Base-by-base conservation (phyloP, 768 basidiomycete genomes). In the Tulasnella sp. region DNA sequence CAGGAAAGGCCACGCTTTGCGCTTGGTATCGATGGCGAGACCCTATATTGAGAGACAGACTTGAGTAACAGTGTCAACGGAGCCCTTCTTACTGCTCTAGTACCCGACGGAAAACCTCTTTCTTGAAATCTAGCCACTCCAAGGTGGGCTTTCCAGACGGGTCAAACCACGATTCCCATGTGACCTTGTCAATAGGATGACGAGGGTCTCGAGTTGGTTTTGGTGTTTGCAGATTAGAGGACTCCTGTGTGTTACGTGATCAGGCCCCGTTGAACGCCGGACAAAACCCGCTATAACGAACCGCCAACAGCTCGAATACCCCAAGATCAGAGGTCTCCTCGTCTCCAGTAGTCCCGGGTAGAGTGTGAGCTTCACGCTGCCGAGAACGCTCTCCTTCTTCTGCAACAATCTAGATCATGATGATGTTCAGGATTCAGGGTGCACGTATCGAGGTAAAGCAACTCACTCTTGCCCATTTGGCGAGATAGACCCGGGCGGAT, bases 371-470 rank as follows among this genome's bases (percentile, higher is more conserved):
- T 79, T 99, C 97, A 59, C 86, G 85, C 75, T 88, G 81, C 52
- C 97, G 85, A 5, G 94, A 88, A 17, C 93, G 85, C 79, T 99
- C 97, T 19, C 97, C 97, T 79, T 98, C 97, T 80, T 99, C 97
- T 1, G 97, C 97, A 0, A 98, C 97, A 73, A 94, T 91, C 66
- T 73, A 29, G 6, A 34, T 39, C 8, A 47, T 19, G 1, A 26
- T 12, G 17, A 39, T 16, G 16, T 26, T 75, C 69, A 22, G 22
- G 22, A 5, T 29, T 29, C 62, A 16, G 62, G 22, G 62, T 2
- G 9, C 37, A 17, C 12, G 32, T 14, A 17, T 42, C 17, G 26
- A 39, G 29, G 32, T 14, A 29, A 11, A 26, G 7, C 7, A 62
- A 29, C 73, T 32, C 40, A 81, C 79, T 37, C 95, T 85, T 3